Conservation (phyloP, 108 stramenopile species). For the Parietichytrium sp. region DNA sequence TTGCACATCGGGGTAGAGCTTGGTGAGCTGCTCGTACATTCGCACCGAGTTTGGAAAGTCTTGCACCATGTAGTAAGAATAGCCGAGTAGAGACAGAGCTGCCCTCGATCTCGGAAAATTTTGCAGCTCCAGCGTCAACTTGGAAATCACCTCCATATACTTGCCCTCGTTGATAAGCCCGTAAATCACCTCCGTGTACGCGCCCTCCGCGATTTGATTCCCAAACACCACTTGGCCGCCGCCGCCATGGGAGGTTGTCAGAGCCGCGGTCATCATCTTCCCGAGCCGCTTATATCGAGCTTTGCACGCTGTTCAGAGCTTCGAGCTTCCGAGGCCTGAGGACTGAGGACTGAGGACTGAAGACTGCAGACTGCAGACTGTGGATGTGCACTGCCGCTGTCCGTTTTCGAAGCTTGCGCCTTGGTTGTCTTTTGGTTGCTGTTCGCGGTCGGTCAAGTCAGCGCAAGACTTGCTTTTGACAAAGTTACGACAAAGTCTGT, state of each 20-base stretch:
- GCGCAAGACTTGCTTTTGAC: no score
- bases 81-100: slow-evolving; percentile 74
- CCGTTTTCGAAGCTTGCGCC: no score
- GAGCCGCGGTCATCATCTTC: no score
- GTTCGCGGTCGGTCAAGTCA: no score
- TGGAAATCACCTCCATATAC: slow-evolving; percentile 58
- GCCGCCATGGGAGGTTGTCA: slow-evolving; percentile 28
- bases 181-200: slow-evolving; percentile 61
- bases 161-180: slow-evolving; percentile 59
- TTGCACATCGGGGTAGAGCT: slow-evolving; percentile 71
- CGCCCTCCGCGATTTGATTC: slow-evolving; percentile 41
- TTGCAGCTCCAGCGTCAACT: slow-evolving; percentile 57
- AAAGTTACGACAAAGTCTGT: no score
- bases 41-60: slow-evolving; percentile 58
- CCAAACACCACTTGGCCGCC: slow-evolving; percentile 37
- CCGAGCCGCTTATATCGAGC: no score
- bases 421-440: no score
- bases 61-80: slow-evolving; percentile 75
- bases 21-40: slow-evolving; percentile 75
- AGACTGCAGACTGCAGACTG: no score
- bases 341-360: no score
- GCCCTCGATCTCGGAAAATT: slow-evolving; percentile 71
- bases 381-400: no score
- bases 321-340: no score
- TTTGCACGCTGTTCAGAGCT: no score